Evolutionary conservation across 768 basidiomycete species (phyloP), one percentile per base, ranked within the genome.

Genomic region (Flagelloscypha sp.): DNA sequence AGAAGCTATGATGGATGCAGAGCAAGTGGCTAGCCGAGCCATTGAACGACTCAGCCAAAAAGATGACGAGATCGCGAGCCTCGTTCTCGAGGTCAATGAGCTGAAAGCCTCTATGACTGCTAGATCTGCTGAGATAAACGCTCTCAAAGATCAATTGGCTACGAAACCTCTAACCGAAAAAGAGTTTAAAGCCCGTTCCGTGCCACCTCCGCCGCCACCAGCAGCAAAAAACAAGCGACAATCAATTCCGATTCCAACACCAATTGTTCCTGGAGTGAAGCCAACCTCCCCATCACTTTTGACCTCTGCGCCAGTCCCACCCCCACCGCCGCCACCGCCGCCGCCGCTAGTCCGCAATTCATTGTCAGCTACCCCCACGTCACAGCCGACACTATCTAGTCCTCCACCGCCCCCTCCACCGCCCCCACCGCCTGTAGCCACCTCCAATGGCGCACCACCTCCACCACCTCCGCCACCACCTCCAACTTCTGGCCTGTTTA

Each of bases 1-100:
- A 28, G 65, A 55, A 31, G 56, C 65, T 0, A 74, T 76, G 32
- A 51, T 80, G 31, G 83, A 88, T 46, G 70, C 82, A 3, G 73
- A 80, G 36, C 48, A 65, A 9, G 80, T 93, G 43, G 85, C 79
- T 0, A 68, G 65, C n/a, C 72, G 72, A 22, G 72, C 79, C 2
- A 77, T 93, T 22, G 81, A 85, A 35, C 72, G 68, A 19, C 53
- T 87, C 28, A 67, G 72, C 0, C 66, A 74, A 48, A 83, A 82
- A 46, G 84, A 89, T 30, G 67, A 73, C 12, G 73, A 79, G 46
- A 78, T 87, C 24, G 49, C 51, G 3, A 42, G 56, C 7, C 65
- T 93, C 17, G 62, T 56, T 41, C 49, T 53, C 9, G 65, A 81
- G 46, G 57, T 81, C 5, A 53, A 59, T 13, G 61, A 65, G 3